Percentiles rank a stretch among this genome's conserved stretches.
Conservation (phyloP, 768 basidiomycete species). For the Trametes maxima region DNA sequence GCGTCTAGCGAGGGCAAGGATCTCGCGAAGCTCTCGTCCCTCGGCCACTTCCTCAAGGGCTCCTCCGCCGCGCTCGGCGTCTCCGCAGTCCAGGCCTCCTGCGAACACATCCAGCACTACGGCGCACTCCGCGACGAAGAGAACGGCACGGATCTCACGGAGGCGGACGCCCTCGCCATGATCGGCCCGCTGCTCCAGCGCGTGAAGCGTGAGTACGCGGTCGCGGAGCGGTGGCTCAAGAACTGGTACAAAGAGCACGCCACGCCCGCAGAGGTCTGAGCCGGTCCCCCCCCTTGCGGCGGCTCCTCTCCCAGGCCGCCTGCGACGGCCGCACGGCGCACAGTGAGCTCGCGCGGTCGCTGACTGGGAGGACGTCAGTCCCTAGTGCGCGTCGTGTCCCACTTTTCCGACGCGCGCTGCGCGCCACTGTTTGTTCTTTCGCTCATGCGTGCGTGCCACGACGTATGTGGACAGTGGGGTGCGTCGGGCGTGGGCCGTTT, state of each 20-base stretch:
- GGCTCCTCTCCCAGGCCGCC: not conserved
- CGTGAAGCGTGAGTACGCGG: conserved; percentile 68
- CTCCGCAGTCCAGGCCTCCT: conserved; percentile 75
- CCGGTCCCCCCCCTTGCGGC: not conserved
- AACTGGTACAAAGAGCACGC: conserved; percentile 46
- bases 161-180: conserved; percentile 54
- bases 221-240: conserved; percentile 70
- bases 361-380: not conserved
- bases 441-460: not conserved
- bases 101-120: conserved; percentile 91
- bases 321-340: not conserved
- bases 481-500: not conserved
- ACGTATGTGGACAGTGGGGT: no score
- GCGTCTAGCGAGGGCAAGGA: conserved; percentile 53
- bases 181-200: conserved; percentile 58
- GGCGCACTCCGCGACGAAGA: conserved; percentile 70
- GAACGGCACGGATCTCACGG: conserved; percentile 42
- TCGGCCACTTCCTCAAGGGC: conserved; percentile 96
- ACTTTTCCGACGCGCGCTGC: no score
- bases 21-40: conserved; percentile 63
- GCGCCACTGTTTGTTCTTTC: no score
- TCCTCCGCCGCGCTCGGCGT: conserved; percentile 95
- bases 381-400: not conserved
- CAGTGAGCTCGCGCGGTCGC: conserved; percentile 4
- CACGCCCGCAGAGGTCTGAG: conserved; percentile 15